Evolutionary conservation across 352 stramenopile genomes (phyloP).

Genomic region (Phytopythium montanum): DNA sequence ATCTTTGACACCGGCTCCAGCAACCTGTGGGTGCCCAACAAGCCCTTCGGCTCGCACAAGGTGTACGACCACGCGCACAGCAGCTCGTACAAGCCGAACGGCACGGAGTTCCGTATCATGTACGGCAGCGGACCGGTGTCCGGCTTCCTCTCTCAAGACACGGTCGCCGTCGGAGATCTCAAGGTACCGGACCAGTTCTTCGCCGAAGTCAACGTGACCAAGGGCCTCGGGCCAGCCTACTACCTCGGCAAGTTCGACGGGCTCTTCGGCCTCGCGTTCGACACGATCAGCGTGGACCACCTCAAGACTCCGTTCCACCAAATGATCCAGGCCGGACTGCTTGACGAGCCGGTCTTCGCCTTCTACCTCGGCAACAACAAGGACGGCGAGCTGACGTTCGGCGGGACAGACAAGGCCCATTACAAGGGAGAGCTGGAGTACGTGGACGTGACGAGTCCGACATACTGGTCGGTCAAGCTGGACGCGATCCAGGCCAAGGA

Average conservation of each 20-base stretch:
- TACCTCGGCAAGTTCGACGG: constrained; percentile 97
- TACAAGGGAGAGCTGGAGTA: constrained; percentile 94
- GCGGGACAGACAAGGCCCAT: constrained; percentile 81
- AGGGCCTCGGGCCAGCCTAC: constrained; percentile 93
- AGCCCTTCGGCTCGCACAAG: constrained; percentile 63
- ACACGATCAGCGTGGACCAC: constrained; percentile 91
- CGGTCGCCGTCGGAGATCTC: constrained; percentile 59
- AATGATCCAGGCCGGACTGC: constrained; percentile 83
- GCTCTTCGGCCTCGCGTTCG: constrained; percentile 96
- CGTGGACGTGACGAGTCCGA: constrained; percentile 70
- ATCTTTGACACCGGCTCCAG: constrained; percentile 97
- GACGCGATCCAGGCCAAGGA: constrained; percentile 55
- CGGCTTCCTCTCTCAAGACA: constrained; percentile 91
- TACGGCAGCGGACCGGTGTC: constrained; percentile 93
- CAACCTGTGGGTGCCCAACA: constrained; percentile 95
- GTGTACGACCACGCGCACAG: constrained; percentile 90
- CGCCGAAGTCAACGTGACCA: constrained; percentile 95
- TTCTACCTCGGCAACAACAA: constrained; percentile 94
- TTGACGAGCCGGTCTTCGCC: constrained; percentile 92
- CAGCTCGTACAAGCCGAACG: constrained; percentile 88
- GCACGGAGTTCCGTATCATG: constrained; percentile 92
- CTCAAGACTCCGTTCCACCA: constrained; percentile 93
- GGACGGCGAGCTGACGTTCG: constrained; percentile 76
- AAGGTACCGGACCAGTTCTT: constrained; percentile 88
- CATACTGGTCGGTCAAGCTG: constrained; percentile 78